Conservation (phyloP, 768 basidiomycete species). For the Psilocybe cubensis region DNA sequence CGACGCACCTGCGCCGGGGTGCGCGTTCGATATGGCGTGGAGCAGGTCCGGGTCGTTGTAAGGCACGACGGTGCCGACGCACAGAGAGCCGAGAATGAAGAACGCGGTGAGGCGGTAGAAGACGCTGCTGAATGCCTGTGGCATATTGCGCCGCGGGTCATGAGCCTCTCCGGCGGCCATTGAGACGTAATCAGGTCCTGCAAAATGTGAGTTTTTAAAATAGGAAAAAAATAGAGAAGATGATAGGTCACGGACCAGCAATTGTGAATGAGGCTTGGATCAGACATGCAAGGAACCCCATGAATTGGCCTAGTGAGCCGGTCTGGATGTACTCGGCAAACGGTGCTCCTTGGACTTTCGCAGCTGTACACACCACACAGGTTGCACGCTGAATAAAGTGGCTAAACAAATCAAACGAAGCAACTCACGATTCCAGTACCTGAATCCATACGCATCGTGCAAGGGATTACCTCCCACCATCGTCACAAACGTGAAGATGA, state of each 20-base stretch:
- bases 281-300: slow-evolving; percentile 65
- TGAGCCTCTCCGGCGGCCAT: slow-evolving; percentile 75
- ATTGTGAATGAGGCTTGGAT: slow-evolving; percentile 66
- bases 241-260: slow-evolving; percentile 41
- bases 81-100: slow-evolving; percentile 73
- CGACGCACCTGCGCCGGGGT: slow-evolving; percentile 60
- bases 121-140: slow-evolving; percentile 73
- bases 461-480: slow-evolving; percentile 66
- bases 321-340: slow-evolving; percentile 59
- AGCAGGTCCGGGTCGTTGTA: slow-evolving; percentile 66
- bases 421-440: slow-evolving; percentile 55
- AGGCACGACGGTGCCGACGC: slow-evolving; percentile 79
- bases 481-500: slow-evolving; percentile 57
- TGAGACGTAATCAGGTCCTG: slow-evolving; percentile 54
- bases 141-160: slow-evolving; percentile 71
- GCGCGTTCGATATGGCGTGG: slow-evolving; percentile 56
- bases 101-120: slow-evolving; percentile 81
- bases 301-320: slow-evolving; percentile 60
- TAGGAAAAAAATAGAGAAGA: background rate
- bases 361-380: slow-evolving; percentile 28
- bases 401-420: background rate
- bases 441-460: slow-evolving; percentile 56
- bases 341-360: slow-evolving; percentile 51
- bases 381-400: background rate
- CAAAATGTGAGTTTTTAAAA: background rate